Evolutionary conservation across 441 rosid genomes (phyloP), one percentile per base, ranked within the genome.

Genomic region (Populus hybrid): DNA sequence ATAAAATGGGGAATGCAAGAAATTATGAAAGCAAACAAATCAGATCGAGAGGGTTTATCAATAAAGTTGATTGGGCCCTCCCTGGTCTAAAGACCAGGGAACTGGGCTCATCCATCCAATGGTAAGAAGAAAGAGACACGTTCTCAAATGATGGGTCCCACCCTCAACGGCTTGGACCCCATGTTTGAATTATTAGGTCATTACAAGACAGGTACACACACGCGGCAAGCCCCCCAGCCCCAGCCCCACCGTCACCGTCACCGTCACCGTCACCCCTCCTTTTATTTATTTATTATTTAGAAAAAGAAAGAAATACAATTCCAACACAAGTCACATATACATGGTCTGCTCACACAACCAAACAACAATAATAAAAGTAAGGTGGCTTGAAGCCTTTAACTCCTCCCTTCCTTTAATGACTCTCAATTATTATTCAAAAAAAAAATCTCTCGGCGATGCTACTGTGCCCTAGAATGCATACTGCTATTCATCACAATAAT

Each of bases 141-240:
- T 53, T 53, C n/a, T 53, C 61, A 53, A 53, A 53, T 53, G 61
- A 3, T 34, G 77, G 81, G 77, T 18, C 77, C 77, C 73, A 9
- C 18, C 9, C 16, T 59, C 16, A 69, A 68, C 70, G 40, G 66
- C 32, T 23, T 28, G 73, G 57, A 23, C 74, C 77, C 68, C 19
- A n/a, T 63, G 57, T 46, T 59, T 72, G 11, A 72, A 82, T 82
- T 71, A 72, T 78, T 53, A 53, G 73, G 28, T 73, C 68, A 68
- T 79, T 26, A 69, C 77, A 59, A 40, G 70, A 74, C 71, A n/a
- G 50, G 67, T 28, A 12, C 70, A 26, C 30, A 74, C 81, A 79
- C 81, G 81, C 71, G 77, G 59, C 36, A 30, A 30, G 32, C 32
- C 32, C 32, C 32, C 32, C 32, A 3, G 4, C 30, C 42, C 1